Conservation (phyloP, 108 stramenopile species). For the Nitzschia sp. region DNA sequence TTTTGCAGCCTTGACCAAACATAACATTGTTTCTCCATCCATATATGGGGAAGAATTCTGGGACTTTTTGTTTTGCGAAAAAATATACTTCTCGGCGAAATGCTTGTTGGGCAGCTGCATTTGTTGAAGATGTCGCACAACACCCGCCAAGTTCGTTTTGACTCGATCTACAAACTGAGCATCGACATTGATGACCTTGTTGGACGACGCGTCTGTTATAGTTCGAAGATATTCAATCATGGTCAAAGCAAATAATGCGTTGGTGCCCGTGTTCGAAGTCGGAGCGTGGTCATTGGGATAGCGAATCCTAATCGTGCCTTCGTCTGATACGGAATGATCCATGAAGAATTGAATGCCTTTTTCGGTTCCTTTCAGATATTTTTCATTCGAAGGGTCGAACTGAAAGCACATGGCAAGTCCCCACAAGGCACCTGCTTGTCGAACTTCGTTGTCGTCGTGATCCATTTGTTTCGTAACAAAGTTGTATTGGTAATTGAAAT, state of each 20-base stretch:
- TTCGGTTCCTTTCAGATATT: constrained; percentile 9
- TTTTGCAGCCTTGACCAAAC: constrained; percentile 33
- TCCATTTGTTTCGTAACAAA: constrained; percentile 16
- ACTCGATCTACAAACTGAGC: background rate
- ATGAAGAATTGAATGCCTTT: constrained; percentile 17
- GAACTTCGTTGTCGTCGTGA: constrained; percentile 13
- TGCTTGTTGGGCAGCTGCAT: constrained; percentile 18
- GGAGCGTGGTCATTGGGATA: constrained; percentile 11
- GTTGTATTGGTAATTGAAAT: constrained; percentile 32
- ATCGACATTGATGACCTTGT: background rate
- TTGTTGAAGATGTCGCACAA: background rate
- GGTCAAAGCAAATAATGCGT: constrained; percentile 22
- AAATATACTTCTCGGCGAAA: constrained; percentile 14
- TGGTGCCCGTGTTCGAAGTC: constrained; percentile 22
- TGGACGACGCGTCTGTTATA: background rate
- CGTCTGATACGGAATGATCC: background rate
- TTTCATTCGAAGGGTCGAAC: background rate
- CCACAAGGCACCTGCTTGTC: constrained; percentile 30
- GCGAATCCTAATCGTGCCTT: background rate
- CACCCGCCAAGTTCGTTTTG: background rate
- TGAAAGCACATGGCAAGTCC: constrained; percentile 17
- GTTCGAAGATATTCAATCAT: constrained; percentile 25
- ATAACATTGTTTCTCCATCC: constrained; percentile 34
- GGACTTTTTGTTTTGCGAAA: background rate
- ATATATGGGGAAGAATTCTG: constrained; percentile 9